Base-by-base conservation (phyloP, 1,284 basidiomycete species). In the Porodaedalea pini region DNA sequence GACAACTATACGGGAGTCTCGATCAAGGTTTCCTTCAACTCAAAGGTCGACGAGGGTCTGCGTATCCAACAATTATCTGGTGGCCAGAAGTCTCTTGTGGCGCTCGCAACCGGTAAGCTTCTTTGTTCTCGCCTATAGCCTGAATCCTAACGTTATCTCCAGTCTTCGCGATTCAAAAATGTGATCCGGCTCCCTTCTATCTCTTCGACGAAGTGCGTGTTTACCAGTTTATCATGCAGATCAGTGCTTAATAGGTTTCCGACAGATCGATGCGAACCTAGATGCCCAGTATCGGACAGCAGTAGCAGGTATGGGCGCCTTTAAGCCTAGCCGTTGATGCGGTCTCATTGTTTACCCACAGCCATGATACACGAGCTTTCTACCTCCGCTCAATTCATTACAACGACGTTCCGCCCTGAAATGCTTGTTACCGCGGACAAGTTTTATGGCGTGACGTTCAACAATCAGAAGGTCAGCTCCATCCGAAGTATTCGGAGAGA, bases 161-260 rank as follows among this genome's bases (percentile, higher is more conserved):
- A 89, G 95, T 99, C 17, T 99, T 99, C 68, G 94, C 96, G 6
- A 99, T 99, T 65, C 97, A 99, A 71, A 98, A 97, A 73, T 98
- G 95, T 71, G 97, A 99, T 68, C 97, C 97, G 0, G 97, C 97
- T 0, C 97, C 97, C 0, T 99, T 99, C 77, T 99, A 99, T 73
- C 80, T 99, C n/a, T 99, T 99, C 69, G 97, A 99, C 70, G 97
- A 99, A 79, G 88, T 87, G 64, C 36, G 71, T 53, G 34, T 44
- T 6, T 10, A 45, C 37, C 56, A 13, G 29, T 37, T 45, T 25
- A 10, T 53, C 15, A 51, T n/a, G n/a, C n/a, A 4, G 21, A 23
- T 4, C 43, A 48, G 41, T 23, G 56, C 39, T 55, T 15, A 44
- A 58, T 23, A 54, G 11, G 13, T 4, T 49, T 1, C 36, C 5